phyloP scores from a whole-genome alignment of 2,329 filamentous ascomycete genomes.

The Calonectria fujianensis region DNA sequence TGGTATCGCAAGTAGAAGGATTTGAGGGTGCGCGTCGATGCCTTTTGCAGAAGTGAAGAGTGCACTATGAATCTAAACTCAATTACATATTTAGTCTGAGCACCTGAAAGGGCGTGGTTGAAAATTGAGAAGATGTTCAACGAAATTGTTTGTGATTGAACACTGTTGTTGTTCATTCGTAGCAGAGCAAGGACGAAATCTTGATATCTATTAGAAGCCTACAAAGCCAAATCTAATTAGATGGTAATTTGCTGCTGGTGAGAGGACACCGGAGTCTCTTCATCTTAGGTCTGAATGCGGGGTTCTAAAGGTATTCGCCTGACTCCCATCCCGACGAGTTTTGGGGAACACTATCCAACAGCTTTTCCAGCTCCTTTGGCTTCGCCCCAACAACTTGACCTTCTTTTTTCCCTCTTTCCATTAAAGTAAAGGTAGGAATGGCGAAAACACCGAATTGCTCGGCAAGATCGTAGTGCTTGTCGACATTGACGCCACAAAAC shows the following conservation, averaged over 20 bases:
- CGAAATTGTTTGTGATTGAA: background rate
- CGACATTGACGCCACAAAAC: background rate
- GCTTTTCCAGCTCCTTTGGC: background rate
- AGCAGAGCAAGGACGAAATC: background rate
- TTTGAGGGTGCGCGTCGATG: background rate
- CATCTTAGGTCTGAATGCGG: background rate
- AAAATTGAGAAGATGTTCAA: background rate
- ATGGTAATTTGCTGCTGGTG: background rate
- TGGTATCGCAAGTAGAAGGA: slow-evolving; percentile 64
- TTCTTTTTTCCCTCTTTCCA: background rate
- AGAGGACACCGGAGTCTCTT: background rate
- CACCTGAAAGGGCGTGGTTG: background rate
- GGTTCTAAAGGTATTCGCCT: background rate
- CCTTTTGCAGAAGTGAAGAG: background rate
- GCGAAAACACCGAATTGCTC: background rate
- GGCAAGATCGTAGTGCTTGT: background rate
- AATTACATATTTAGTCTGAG: background rate
- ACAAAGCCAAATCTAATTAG: background rate
- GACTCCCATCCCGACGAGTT: background rate
- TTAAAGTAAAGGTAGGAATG: background rate
- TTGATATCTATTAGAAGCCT: background rate
- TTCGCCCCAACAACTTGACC: background rate
- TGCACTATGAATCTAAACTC: background rate
- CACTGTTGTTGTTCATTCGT: background rate
- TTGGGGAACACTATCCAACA: background rate